These are phyloP conservation scores for Colletotrichum siamense DNA, from an alignment of 2,329 filamentous ascomycete genomes.

Conservation along the genomic window DNA sequence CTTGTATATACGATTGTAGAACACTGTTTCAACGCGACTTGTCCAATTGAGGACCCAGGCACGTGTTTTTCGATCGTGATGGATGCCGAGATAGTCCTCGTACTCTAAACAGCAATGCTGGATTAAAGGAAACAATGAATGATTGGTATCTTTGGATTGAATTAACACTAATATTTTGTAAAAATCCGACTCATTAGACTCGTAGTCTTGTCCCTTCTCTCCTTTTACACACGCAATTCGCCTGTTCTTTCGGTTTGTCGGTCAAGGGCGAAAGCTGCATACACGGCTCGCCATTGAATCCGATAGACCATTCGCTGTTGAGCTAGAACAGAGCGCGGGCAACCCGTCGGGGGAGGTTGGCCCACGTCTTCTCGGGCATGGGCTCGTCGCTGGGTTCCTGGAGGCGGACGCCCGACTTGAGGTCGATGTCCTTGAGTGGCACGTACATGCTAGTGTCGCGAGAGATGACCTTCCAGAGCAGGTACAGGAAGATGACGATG, in stretches of 20 bases:
- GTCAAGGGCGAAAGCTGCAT: not conserved
- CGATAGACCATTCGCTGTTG: not conserved
- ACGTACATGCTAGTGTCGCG: conserved; percentile 63
- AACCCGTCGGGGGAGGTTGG: conserved; percentile 39
- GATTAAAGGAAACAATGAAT: not conserved
- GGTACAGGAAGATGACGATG: conserved; percentile 62
- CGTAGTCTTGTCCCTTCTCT: not conserved
- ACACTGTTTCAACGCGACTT: not conserved
- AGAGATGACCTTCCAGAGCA: conserved; percentile 68
- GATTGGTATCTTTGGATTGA: not conserved
- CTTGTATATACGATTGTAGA: conserved; percentile 3
- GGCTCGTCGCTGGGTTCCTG: conserved; percentile 52
- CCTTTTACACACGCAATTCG: not conserved
- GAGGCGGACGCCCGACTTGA: conserved; percentile 62
- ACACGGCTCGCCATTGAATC: not conserved
- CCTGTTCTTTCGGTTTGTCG: not conserved
- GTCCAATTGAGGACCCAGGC: not conserved
- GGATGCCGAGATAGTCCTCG: not conserved
- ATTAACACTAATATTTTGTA: not conserved
- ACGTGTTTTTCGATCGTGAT: not conserved
- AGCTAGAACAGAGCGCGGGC: conserved; percentile 38
- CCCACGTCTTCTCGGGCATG: conserved; percentile 38
- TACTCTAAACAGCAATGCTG: not conserved
- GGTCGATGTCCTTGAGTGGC: conserved; percentile 63
- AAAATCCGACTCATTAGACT: not conserved